These are phyloP conservation scores for Arthrobotrys pseudoclavata DNA, from an alignment of 2,329 filamentous ascomycete species.

Conservation along the genomic window DNA sequence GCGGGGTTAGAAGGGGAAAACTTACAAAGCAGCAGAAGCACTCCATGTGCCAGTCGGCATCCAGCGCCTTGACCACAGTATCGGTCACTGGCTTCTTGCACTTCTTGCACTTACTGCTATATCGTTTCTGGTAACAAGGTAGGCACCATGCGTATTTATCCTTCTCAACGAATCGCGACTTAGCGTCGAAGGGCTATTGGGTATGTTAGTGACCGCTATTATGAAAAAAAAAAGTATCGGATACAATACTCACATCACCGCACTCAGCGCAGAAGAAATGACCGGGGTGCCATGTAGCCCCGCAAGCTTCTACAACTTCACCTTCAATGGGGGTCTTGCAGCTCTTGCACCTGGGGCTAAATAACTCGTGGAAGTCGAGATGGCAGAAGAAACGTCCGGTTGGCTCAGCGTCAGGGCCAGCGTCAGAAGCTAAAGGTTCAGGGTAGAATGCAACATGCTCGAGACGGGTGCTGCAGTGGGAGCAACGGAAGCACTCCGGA, in stretches of 20 bases:
- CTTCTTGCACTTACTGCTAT: constrained; percentile 87
- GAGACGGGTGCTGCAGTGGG: constrained; percentile 85
- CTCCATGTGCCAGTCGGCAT: constrained; percentile 90
- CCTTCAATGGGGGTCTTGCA: constrained; percentile 97
- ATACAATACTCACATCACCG: constrained; percentile 74
- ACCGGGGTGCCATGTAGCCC: constrained; percentile 94
- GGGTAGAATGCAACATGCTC: constrained; percentile 97
- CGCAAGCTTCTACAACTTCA: constrained; percentile 92
- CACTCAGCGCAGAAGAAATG: constrained; percentile 99
- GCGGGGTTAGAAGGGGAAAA: background rate
- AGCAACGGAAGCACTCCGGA: constrained; percentile 91
- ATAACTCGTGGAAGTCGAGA: constrained; percentile 97
- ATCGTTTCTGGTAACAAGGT: constrained; percentile 89
- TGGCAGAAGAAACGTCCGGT: constrained; percentile 95
- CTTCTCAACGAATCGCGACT: constrained; percentile 89
- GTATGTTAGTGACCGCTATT: constrained; percentile 30
- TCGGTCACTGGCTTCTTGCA: constrained; percentile 89
- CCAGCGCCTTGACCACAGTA: constrained; percentile 88
- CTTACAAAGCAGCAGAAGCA: constrained; percentile 84
- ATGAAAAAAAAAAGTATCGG: background rate
- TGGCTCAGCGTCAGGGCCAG: constrained; percentile 64
- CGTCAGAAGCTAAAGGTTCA: constrained; percentile 72
- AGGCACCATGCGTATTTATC: constrained; percentile 98
- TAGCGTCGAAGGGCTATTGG: constrained; percentile 61
- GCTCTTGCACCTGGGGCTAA: constrained; percentile 91